A percentile compares a stretch with the other conserved stretches of the same genome.
phyloP scores from a whole-genome alignment of 23 red algal genomes.

The Gracilaria domingensis region DNA sequence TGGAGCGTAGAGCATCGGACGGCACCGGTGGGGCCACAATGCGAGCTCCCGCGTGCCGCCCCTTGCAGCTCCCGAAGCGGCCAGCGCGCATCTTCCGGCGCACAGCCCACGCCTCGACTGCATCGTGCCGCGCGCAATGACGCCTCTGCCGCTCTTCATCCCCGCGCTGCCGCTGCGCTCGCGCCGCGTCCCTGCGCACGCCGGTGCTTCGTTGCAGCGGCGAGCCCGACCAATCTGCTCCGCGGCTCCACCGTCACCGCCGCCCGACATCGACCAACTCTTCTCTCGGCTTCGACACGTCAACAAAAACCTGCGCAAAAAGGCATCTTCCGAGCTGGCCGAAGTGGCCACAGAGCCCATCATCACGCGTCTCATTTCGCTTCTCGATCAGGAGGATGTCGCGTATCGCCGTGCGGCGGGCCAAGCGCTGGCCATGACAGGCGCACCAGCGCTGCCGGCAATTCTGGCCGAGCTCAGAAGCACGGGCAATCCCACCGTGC shows the following conservation, averaged over 20 bases:
- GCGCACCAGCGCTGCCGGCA: slow-evolving; percentile 28
- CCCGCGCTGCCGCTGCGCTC: slow-evolving; percentile 1
- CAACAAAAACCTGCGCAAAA: slow-evolving; percentile 71
- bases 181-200: background rate
- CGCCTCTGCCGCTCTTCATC: background rate
- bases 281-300: slow-evolving; percentile 61
- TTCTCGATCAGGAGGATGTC: slow-evolving; percentile 38
- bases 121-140: background rate
- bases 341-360: slow-evolving; percentile 31
- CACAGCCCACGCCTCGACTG: too few relatives aligned
- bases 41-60: background rate
- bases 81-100: too few relatives aligned
- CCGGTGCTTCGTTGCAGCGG: background rate
- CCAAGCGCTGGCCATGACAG: slow-evolving; percentile 75
- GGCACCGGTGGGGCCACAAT: background rate
- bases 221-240: background rate
- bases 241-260: background rate
- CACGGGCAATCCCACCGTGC: slow-evolving; percentile 43
- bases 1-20: too few relatives aligned
- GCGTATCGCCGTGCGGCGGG: slow-evolving; percentile 64
- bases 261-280: slow-evolving; percentile 9
- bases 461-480: slow-evolving; percentile 19
- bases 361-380: slow-evolving; percentile 43
- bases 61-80: too few relatives aligned
- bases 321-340: slow-evolving; percentile 52